Percentiles rank a stretch among this genome's conserved stretches.
These are phyloP conservation scores for Baudoinia panamericana DNA, from an alignment of 495 filamentous ascomycete genomes.

Conservation along the genomic window DNA sequence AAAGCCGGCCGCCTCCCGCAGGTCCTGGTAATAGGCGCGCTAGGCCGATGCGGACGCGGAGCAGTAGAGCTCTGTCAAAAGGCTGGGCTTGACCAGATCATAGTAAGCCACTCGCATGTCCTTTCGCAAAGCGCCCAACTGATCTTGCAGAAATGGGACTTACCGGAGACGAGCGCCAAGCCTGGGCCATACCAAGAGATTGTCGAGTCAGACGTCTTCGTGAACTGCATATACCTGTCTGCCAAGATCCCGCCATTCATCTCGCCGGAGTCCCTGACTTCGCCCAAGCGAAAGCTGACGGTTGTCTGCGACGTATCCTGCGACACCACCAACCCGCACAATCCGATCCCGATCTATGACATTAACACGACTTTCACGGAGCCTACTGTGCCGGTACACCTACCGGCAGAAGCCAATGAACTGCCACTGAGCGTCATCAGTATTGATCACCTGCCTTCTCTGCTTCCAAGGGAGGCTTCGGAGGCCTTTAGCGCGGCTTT, in stretches of 20 bases:
- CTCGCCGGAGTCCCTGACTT: constrained; percentile 50
- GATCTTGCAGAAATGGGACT: constrained; percentile 66
- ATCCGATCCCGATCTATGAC: constrained; percentile 74
- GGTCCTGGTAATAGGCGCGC: constrained; percentile 48
- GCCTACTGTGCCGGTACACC: constrained; percentile 65
- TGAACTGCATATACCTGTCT: constrained; percentile 86
- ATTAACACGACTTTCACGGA: constrained; percentile 69
- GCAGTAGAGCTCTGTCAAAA: constrained; percentile 67
- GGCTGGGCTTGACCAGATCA: constrained; percentile 46
- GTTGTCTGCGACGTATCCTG: constrained; percentile 76
- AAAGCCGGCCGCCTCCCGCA: constrained; percentile 38
- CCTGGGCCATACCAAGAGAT: constrained; percentile 84
- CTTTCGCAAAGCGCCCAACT: neutral
- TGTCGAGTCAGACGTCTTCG: constrained; percentile 39
- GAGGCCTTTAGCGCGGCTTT: constrained; percentile 76
- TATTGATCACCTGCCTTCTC: constrained; percentile 75
- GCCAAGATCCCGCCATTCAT: constrained; percentile 61
- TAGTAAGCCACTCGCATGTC: too few relatives aligned
- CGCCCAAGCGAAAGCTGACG: constrained; percentile 56
- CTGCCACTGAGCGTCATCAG: constrained; percentile 64
- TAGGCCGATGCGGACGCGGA: constrained; percentile 79
- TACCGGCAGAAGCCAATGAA: constrained; percentile 35
- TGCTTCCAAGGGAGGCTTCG: constrained; percentile 74
- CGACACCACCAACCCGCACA: constrained; percentile 53
- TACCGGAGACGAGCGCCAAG: constrained; percentile 68